Evolutionary conservation across 768 basidiomycete species (phyloP).

Genomic region (Kwoniella dejecticola): DNA sequence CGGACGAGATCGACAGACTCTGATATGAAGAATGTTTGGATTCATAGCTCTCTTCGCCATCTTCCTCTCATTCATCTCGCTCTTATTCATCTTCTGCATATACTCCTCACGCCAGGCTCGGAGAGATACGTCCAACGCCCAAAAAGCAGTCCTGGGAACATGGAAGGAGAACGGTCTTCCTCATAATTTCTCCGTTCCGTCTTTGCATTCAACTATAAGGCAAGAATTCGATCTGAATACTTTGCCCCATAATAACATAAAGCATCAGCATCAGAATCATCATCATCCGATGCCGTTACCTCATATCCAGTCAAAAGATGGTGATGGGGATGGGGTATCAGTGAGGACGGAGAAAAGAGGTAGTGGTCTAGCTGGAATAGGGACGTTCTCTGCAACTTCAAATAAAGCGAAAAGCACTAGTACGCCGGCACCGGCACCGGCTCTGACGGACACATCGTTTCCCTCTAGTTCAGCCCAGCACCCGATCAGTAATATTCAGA

Average conservation of each 20-base stretch:
- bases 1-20: too few relatives aligned
- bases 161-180: slow-evolving; percentile 11
- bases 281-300: too few relatives aligned
- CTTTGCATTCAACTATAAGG: neutral
- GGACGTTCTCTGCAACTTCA: slow-evolving; percentile 1
- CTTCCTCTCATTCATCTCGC: neutral
- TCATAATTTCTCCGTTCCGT: neutral
- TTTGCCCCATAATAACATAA: too few relatives aligned
- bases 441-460: too few relatives aligned
- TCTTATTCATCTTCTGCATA: slow-evolving; percentile 8
- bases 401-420: neutral
- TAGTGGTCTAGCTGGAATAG: slow-evolving; percentile 11
- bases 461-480: too few relatives aligned
- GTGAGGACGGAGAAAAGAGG: neutral
- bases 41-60: neutral
- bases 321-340: neutral
- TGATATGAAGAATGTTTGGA: too few relatives aligned
- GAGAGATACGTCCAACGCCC: neutral
- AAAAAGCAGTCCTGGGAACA: slow-evolving; percentile 4
- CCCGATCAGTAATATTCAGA: too few relatives aligned
- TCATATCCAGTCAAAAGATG: too few relatives aligned
- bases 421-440: too few relatives aligned
- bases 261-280: too few relatives aligned
- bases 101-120: slow-evolving; percentile 11
- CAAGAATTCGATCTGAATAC: neutral